Evolutionary conservation across 2,329 filamentous ascomycete genomes (phyloP).

Genomic region (Verticillium tricorpus): DNA sequence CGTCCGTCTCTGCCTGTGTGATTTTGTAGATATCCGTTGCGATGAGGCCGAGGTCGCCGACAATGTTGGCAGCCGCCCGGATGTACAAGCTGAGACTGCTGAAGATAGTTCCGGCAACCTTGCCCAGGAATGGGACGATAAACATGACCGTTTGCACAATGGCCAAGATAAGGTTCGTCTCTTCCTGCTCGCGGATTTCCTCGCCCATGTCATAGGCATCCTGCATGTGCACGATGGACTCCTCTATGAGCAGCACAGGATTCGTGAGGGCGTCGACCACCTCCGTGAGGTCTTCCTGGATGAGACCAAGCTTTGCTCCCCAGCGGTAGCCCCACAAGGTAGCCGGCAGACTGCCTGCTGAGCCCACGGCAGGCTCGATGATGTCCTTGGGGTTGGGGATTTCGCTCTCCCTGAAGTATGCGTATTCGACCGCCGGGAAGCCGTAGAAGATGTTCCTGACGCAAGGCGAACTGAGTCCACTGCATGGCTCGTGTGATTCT

Average conservation of each 20-base stretch:
- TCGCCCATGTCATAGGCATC: neutral
- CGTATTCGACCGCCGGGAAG: slow-evolving; percentile 8
- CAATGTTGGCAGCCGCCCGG: neutral
- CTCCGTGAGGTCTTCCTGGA: neutral
- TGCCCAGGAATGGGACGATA: slow-evolving; percentile 3
- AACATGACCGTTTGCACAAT: slow-evolving; percentile 1
- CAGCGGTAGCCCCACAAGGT: neutral
- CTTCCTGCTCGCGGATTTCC: neutral
- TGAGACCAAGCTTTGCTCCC: neutral
- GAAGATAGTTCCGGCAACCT: neutral
- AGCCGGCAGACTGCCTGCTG: neutral
- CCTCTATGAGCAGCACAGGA: neutral
- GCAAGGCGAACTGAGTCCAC: slow-evolving; percentile 4
- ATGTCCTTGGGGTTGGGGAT: slow-evolving; percentile 16
- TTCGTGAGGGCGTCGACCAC: neutral
- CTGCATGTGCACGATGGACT: neutral
- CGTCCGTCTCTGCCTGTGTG: neutral
- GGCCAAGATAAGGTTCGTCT: neutral
- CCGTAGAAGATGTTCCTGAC: slow-evolving; percentile 8
- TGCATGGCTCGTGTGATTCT: neutral
- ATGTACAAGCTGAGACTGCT: neutral
- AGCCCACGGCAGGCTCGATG: slow-evolving; percentile 5
- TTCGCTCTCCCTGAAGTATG: slow-evolving; percentile 2
- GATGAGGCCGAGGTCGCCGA: neutral
- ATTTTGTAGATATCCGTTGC: neutral